Evolutionary conservation across 2,329 filamentous ascomycete species (phyloP), one percentile per base, ranked within the genome.

Genomic region (Ascochyta fabae): DNA sequence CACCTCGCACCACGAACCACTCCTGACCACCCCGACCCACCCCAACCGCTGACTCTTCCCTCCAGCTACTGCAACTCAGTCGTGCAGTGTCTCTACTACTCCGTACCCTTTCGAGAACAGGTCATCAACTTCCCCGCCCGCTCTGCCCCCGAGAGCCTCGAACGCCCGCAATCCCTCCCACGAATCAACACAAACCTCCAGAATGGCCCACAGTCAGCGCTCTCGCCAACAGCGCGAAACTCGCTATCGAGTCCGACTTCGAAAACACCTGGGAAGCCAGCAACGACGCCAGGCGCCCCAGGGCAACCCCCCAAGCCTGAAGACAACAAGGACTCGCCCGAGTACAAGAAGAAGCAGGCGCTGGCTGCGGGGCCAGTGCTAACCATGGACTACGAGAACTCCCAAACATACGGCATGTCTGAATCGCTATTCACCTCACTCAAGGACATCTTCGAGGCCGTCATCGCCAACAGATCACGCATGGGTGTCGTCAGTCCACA

Each of bases 281-380:
- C 66, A 22, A 70, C 73, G 8, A 75, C 76, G n/a, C 79, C 82
- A 56, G 77, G 85, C 62, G 72, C 81, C 55, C 75, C 85, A 60
- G 68, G 82, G 16, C 81, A 83, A 27, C 84, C 86, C 56, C 77
- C 83, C 12, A 88, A 92, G 65, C 90, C 91, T 8, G 95, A 98
- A 75, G 95, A 98, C 71, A 96, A 92, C 75, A 91, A 90, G 59
- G 93, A 98, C 70, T 93, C 93, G 1, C 92, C 94, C 0, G 95
- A 99, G 77, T 96, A 95, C 79, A 97, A 97, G 79, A 99, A 99
- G 82, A 97, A 96, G 78, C 88, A 95, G 73, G 93, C 93, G 16
- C 87, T 98, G 81, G 83, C 93, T 57, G 89, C 89, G 39, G 92
- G 95, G 0, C 95, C 95, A 0, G 88, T 97, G 34, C 77, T 98